phyloP scores from a whole-genome alignment of 2,329 filamentous ascomycete genomes.

The Albophoma yamanashiensis region DNA sequence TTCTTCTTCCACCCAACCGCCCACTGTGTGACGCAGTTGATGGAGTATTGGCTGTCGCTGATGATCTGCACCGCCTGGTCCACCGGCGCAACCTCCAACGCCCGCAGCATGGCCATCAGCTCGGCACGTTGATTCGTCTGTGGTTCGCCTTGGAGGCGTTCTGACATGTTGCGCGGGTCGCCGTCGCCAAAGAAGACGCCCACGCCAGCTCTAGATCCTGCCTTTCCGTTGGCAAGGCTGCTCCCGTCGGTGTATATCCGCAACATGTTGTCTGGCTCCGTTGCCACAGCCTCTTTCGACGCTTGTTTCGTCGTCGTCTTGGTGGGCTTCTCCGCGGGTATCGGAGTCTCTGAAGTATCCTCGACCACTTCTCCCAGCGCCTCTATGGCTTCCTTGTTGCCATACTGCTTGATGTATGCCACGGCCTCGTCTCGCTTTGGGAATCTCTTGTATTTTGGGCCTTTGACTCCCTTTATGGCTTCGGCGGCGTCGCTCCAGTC shows the following conservation, averaged over 20 bases:
- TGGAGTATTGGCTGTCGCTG: conserved; percentile 85
- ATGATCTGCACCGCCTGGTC: conserved; percentile 63
- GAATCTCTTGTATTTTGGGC: conserved; percentile 61
- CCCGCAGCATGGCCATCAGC: conserved; percentile 75
- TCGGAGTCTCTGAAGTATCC: conserved; percentile 5
- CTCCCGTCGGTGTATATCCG: conserved; percentile 54
- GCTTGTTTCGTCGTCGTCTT: conserved; percentile 13
- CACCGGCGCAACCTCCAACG: conserved; percentile 62
- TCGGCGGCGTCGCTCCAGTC: conserved; percentile 60
- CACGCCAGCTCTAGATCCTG: conserved; percentile 45
- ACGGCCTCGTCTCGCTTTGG: conserved; percentile 61
- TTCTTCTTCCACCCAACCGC: conserved; percentile 64
- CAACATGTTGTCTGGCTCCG: conserved; percentile 14
- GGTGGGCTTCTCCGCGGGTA: conserved; percentile 8
- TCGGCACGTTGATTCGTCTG: conserved; percentile 98
- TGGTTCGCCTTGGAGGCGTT: conserved; percentile 58
- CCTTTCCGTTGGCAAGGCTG: conserved; percentile 45
- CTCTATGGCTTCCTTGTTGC: conserved; percentile 31
- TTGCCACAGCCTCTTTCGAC: conserved; percentile 14
- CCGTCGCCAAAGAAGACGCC: conserved; percentile 52
- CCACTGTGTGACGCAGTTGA: conserved; percentile 84
- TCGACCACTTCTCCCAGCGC: conserved; percentile 21
- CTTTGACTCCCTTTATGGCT: conserved; percentile 64
- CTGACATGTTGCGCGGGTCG: conserved; percentile 57
- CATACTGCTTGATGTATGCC: conserved; percentile 53